A percentile compares a stretch with the other conserved stretches of the same genome.
phyloP scores from a whole-genome alignment of 139 green algal species.

The Chlorella sp. region DNA sequence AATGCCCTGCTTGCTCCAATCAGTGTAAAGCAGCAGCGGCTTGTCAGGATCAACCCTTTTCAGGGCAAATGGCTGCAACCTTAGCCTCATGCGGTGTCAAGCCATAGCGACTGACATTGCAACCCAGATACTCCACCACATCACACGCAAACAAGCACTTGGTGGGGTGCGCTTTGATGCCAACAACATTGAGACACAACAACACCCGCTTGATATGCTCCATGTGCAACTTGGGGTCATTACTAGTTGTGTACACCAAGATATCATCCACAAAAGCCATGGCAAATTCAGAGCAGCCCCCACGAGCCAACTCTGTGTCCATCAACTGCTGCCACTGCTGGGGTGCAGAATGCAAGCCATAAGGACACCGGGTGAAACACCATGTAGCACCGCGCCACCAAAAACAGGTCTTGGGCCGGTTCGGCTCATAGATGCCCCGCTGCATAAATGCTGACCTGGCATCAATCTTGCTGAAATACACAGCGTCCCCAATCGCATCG shows the following conservation, averaged over 20 bases:
- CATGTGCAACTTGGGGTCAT: neutral
- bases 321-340: neutral
- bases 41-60: neutral
- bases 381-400: neutral
- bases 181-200: neutral
- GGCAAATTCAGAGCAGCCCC: neutral
- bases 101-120: conserved; percentile 18
- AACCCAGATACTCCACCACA: conserved; percentile 17
- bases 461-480: neutral
- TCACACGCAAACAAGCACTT: neutral
- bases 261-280: neutral
- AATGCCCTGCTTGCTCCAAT: conserved; percentile 19
- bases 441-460: neutral
- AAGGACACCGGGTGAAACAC: neutral
- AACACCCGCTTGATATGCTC: neutral
- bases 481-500: neutral
- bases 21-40: no score
- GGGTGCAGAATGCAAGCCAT: neutral
- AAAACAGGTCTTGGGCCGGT: neutral
- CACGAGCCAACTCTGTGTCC: neutral
- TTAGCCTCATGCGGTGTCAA: conserved; percentile 21
- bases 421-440: neutral
- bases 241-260: neutral
- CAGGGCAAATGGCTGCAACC: conserved; percentile 25
- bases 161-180: neutral